Base-by-base conservation (phyloP, 139 green algal genomes). In the Volvox reticuliferus region DNA sequence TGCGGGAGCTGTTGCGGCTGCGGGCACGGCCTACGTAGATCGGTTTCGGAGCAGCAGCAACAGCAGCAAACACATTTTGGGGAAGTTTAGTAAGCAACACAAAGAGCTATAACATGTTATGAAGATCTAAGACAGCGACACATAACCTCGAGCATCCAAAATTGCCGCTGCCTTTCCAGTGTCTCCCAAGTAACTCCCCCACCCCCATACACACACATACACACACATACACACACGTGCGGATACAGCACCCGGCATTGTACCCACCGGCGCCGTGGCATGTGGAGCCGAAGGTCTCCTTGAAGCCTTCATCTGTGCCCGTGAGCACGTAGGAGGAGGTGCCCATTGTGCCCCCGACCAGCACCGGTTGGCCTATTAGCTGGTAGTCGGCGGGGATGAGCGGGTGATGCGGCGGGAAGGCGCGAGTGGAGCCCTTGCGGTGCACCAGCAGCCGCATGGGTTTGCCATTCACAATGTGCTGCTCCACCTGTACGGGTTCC, bases 271-370 rank as follows among this genome's bases (percentile, higher is more conserved):
- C 93, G 0, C 93, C 93, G 87, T 95, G 93, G 91, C 93, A 95
- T 24, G 93, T 95, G 89, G 82, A 91, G 21, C 92, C 91, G 37
- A 94, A 94, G 0, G 79, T 93, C 63, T 94, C 75, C 18, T 67
- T 37, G 30, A 89, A 89, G 69, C 85, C 85, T 50, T 67, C 18
- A 19, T 89, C 85, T 6, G 85, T 89, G 55, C 85, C 85, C 13
- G 97, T 99, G n/a, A 99, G 93, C 77, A 99, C 96, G 94, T 99
- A 99, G 69, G 92, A 97, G 93, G 94, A 96, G 24, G 96, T 98
- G 71, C 97, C 97, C 97, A 99, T 99, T 81, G 97, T 98, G 79
- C 97, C 97, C 17, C 97, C 97, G 32, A 99, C 98, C 24, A 99
- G 93, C 75, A 99, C 97, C 24, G 97, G 97, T 93, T 98, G 96